Evolutionary conservation across 2,329 filamentous ascomycete species (phyloP).

Genomic region (Emergomyces africanus): DNA sequence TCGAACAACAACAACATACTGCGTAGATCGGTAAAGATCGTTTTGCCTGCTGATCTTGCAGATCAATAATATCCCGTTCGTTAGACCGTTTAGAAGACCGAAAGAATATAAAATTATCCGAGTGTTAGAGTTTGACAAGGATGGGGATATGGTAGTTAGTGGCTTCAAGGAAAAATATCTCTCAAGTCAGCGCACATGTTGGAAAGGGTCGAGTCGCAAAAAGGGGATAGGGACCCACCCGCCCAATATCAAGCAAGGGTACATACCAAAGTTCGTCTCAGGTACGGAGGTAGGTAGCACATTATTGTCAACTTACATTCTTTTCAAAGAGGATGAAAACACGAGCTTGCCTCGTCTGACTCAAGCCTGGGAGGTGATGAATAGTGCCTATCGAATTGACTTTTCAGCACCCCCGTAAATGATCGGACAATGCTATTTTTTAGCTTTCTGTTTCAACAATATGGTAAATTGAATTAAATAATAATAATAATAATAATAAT

Average conservation of each 20-base stretch:
- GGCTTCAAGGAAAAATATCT: no score
- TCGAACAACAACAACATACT: no score
- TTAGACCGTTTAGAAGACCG: neutral
- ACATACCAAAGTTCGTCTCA: neutral
- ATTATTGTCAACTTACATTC: neutral
- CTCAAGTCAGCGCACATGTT: no score
- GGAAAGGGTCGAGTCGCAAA: no score
- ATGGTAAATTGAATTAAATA: neutral
- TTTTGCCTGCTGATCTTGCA: neutral
- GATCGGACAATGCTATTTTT: neutral
- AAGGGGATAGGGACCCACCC: no score
- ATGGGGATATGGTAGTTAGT: no score
- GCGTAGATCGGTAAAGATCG: neutral
- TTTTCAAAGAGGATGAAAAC: neutral
- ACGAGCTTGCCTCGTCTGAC: neutral
- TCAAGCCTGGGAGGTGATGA: neutral
- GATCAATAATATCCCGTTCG: no score
- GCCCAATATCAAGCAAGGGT: neutral
- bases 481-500: neutral
- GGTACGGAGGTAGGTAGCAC: neutral
- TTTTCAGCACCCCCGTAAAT: neutral
- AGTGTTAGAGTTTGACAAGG: neutral
- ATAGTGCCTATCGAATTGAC: no score
- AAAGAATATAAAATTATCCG: neutral
- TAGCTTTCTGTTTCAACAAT: neutral